Evolutionary conservation across 1,139 yeast species (phyloP).

Genomic region (Candida labiduridarum): DNA sequence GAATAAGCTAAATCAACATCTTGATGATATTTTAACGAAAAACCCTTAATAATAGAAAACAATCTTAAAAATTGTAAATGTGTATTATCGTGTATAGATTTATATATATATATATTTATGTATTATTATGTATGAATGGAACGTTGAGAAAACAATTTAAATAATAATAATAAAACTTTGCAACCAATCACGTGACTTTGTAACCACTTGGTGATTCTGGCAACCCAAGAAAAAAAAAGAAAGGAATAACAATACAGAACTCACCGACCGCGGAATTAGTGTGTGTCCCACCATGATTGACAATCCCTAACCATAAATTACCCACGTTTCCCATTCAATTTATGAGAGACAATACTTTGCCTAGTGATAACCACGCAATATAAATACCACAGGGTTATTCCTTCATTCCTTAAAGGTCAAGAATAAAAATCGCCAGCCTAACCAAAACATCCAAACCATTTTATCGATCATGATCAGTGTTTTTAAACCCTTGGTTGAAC

Average conservation of each 20-base stretch:
- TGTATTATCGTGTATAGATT: background rate
- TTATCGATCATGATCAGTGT: constrained; percentile 15
- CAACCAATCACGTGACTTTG: background rate
- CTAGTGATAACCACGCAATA: too few relatives aligned
- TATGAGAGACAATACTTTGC: too few relatives aligned
- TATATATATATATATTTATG: background rate
- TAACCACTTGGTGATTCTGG: background rate
- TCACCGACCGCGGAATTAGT: too few relatives aligned
- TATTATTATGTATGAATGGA: constrained; percentile 1
- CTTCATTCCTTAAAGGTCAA: background rate
- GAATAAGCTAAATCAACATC: constrained; percentile 22
- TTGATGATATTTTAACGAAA: constrained; percentile 20
- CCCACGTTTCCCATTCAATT: too few relatives aligned
- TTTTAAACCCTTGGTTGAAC: constrained; percentile 12
- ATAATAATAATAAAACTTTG: background rate
- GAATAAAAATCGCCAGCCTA: background rate
- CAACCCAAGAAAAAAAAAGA: too few relatives aligned
- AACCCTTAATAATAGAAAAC: background rate
- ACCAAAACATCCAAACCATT: too few relatives aligned
- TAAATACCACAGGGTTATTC: background rate
- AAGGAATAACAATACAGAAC: too few relatives aligned
- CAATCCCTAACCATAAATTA: too few relatives aligned
- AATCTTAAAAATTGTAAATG: background rate
- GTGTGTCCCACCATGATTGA: too few relatives aligned
- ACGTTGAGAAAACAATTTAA: background rate